Base-by-base conservation (phyloP, 768 basidiomycete genomes). In the Mycena indigotica region DNA sequence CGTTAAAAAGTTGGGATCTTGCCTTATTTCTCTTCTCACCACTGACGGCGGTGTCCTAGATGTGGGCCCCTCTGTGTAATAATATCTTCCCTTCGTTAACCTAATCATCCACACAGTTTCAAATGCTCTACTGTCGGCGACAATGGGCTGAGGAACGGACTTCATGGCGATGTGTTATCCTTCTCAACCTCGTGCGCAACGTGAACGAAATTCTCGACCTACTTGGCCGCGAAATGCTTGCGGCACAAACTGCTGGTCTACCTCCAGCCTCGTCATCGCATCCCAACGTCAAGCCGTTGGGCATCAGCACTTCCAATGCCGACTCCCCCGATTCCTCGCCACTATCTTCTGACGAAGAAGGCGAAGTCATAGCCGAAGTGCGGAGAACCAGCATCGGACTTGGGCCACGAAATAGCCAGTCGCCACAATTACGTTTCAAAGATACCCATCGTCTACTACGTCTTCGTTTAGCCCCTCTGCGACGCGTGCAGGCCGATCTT, bases 141-240 rank as follows among this genome's bases (percentile, higher is more conserved):
- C 85, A 89, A 66, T 91, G 89, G 85, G 72, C 78, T 4, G 82
- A 87, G 60, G 87, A 91, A 64, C 83, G 83, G 40, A 74, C 78
- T 1, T 81, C 86, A 25, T 93, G 90, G 90, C 82, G 87, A 21
- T 74, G 83, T 16, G 88, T 93, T 56, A 85, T 93, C 56, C 85
- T 88, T 62, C 82, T 92, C 64, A 93, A 93, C 69, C 83, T 93
- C 69, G 79, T 91, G 52, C 84, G 88, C 66, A 90, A 89, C 60
- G 79, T 89, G 64, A 83, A 87, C 59, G 73, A 75, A 26, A 82
- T 88, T 44, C 75, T 90, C 21, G 81, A 87, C 49, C 73, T 81
- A 38, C 74, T 89, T 39, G 66, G 72, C 16, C 78, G 77, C 29
- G 86, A 88, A 62, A 84, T 88, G 80, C 70, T 79, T 23, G 78